Base-by-base conservation (phyloP, 2,329 filamentous ascomycete genomes). In the Sarocladiaceae sp. region DNA sequence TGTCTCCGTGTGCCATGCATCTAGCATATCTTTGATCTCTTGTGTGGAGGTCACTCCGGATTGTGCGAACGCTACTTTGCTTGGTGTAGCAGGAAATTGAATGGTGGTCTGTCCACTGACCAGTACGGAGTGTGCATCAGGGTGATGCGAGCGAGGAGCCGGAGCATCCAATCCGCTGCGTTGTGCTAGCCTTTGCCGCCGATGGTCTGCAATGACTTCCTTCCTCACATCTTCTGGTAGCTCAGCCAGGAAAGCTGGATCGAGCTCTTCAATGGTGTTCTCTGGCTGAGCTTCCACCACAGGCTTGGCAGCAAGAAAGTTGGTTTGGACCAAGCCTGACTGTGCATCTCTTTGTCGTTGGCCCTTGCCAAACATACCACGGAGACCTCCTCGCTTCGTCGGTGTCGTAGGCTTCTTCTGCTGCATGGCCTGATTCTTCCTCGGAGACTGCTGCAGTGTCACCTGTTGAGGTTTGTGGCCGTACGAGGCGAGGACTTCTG, bases 401-500 rank as follows among this genome's bases (percentile, higher is more conserved):
- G 87, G 83, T 0, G 85, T 86, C 4, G 74, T 71, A 37, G 74
- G 71, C 52, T 80, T 82, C 60, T 76, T 77, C 7, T 70, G 64
- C 25, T 78, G 72, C 36, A 80, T 69, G 35, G 75, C 61, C 17
- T 79, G 72, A 53, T 77, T 75, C 60, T 83, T 85, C 33, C 77
- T 75, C 7, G 81, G 81, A 1, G 80, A 84, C 54, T 79, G 75
- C 2, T 67, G 70, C 12, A 71, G 68, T 3, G 66, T 56, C 4
- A 64, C 62, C 54, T 71, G 72, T 5, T 66, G 61, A 7, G 58
- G 61, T 20, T 61, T 60, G 50, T 65, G 65, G 50, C 71, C 67
- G 62, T 96, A 96, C 29, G 87, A 84, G 2, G 81, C 84, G 8
- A 97, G 69, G 1, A 97, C 76, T 67, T 97, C 94, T 2, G 84